Evolutionary conservation across 2,329 filamentous ascomycete genomes (phyloP).

Genomic region (Ascochyta rabiei): DNA sequence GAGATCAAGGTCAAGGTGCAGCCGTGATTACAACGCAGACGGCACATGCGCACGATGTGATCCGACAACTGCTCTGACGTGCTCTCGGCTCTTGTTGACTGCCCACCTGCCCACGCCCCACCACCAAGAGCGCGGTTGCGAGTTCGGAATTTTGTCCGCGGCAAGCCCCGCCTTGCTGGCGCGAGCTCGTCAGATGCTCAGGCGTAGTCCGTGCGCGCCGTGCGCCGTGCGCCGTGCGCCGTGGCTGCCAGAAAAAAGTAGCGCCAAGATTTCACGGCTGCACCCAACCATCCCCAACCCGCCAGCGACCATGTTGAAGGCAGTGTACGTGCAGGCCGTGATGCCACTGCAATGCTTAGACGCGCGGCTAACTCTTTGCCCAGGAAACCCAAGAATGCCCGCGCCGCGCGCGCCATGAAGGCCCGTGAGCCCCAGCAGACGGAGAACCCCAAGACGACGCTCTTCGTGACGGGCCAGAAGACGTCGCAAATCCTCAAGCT

Average conservation of each 20-base stretch:
- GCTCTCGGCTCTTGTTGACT: conserved; percentile 16
- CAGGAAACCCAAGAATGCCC: conserved; percentile 77
- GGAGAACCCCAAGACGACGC: conserved; percentile 88
- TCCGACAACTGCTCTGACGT: conserved; percentile 39
- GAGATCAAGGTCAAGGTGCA: background rate
- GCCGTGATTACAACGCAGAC: too few relatives aligned
- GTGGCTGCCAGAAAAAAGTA: conserved; percentile 10
- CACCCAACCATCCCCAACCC: conserved; percentile 2
- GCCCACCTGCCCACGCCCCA: background rate
- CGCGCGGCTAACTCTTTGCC: conserved; percentile 2
- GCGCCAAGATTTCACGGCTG: conserved; percentile 5
- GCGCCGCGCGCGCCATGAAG: conserved; percentile 93
- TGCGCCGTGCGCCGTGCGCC: background rate
- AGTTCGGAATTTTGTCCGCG: conserved; percentile 1
- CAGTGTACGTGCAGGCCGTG: conserved; percentile 29
- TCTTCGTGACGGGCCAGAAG: conserved; percentile 86
- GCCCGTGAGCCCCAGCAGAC: conserved; percentile 86
- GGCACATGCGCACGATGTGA: too few relatives aligned
- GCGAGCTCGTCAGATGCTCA: conserved; percentile 11
- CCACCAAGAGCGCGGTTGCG: background rate
- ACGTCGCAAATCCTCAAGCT: conserved; percentile 84
- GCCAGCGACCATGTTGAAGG: conserved; percentile 37
- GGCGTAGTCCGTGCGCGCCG: background rate
- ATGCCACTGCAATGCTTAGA: rapidly evolving
- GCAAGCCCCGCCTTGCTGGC: background rate